Evolutionary conservation across 108 stramenopile genomes (phyloP).

Genomic region (Cyclotella distinguenda): DNA sequence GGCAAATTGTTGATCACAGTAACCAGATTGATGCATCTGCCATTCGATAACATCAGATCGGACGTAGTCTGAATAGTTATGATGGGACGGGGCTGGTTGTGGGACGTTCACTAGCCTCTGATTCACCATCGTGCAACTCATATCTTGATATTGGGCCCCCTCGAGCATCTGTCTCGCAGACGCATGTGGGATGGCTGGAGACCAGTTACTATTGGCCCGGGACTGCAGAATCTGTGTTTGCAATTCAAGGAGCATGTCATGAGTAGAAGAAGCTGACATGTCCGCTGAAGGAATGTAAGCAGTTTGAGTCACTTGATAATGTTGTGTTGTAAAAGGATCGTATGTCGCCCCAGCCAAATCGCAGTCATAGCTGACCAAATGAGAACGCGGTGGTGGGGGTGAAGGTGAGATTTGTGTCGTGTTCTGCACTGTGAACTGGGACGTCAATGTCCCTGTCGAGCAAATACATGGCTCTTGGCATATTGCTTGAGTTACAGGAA

Average conservation of each 20-base stretch:
- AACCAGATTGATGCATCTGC: conserved; percentile 10
- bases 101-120: background rate
- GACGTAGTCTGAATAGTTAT: conserved; percentile 11
- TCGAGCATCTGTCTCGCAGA: background rate
- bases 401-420: conserved; percentile 26
- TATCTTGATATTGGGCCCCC: background rate
- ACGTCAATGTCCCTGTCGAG: background rate
- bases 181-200: background rate
- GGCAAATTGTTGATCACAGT: conserved; percentile 15
- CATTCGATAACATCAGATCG: conserved; percentile 19
- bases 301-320: conserved; percentile 1
- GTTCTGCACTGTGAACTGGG: conserved; percentile 9
- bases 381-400: conserved; percentile 17
- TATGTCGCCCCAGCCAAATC: conserved; percentile 5
- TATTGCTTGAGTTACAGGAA: background rate
- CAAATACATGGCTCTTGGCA: conserved; percentile 6
- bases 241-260: conserved; percentile 1
- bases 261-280: background rate
- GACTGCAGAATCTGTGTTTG: background rate
- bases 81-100: background rate
- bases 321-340: background rate
- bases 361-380: background rate
- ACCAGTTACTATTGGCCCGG: background rate
- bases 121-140: conserved; percentile 1
- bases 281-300: background rate